Evolutionary conservation across 805 yeast species (phyloP), one percentile per base, ranked within the genome.

Genomic region (Pichia californica): DNA sequence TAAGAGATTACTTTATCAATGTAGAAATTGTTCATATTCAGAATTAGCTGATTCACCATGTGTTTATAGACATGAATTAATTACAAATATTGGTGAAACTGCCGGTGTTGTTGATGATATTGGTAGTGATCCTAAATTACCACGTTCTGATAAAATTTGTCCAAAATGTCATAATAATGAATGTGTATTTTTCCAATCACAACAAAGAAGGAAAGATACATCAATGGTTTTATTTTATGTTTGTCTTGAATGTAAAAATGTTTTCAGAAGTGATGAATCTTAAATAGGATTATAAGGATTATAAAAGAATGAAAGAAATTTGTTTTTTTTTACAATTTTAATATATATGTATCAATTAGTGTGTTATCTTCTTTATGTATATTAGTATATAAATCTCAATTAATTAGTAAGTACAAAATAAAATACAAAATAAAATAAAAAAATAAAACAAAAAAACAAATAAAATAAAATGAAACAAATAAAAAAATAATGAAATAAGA

Each of bases 101-200:
- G 98, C 98, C 1, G 98, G 98, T 55, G 95, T 86, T 42, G 95
- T 93, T 31, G 89, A 86, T 61, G 98, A 91, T 63, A 85, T 93
- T 52, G 97, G 96, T 1, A 73, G 82, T 20, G 99, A 93, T 64
- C 98, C 98, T n/a, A 93, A 99, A 2, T 79, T 93, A 59, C 99
- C 99, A 43, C 74, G 97, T 52, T 84, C 96, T 2, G 93, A 91
- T 62, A 86, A 86, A 59, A 89, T 85, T 55, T 93, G 99, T 64
- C 96, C 97, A 3, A 73, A 75, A 43, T 93, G 99, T 66, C 81
- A 77, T 53, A 83, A 84, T 47, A 79, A 80, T 51, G 96, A 89
- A 54, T 87, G 95, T 64, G 99, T 93, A 31, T 93, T 93, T 62
- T 93, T 93, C 74, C 99, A 93, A 66, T 81, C 93, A 21, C 99